Conservation (phyloP, 768 basidiomycete species). For the Boletus vinaceobasis region DNA sequence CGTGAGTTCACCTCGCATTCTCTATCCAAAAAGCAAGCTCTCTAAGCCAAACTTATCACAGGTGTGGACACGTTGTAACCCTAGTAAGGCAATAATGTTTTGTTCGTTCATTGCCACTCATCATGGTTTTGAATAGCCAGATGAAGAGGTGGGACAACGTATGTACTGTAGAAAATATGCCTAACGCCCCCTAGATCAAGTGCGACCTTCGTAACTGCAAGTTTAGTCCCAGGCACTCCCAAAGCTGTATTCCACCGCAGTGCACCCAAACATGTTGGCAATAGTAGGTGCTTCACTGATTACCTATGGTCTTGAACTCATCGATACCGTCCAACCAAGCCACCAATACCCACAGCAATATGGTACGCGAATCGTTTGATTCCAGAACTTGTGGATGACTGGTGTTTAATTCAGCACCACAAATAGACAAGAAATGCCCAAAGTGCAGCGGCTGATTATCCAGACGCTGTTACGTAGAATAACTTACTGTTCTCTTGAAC, state of each 20-base stretch:
- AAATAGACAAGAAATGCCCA: conserved; percentile 59
- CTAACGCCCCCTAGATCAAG: conserved; percentile 47
- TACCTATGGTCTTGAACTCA: conserved; percentile 9
- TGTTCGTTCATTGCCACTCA: conserved; percentile 6
- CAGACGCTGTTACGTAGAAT: not conserved
- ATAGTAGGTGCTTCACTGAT: conserved; percentile 45
- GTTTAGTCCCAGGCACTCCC: conserved; percentile 58
- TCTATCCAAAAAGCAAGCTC: not conserved
- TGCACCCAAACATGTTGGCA: conserved; percentile 66
- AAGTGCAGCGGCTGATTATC: conserved; percentile 25
- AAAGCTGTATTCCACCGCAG: conserved; percentile 44
- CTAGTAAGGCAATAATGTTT: conserved; percentile 35
- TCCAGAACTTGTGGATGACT: not conserved
- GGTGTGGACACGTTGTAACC: conserved; percentile 53
- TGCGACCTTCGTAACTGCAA: conserved; percentile 58
- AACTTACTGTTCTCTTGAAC: conserved; percentile 3
- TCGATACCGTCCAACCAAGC: conserved; percentile 29
- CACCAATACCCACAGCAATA: conserved; percentile 67
- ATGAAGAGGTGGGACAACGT: conserved; percentile 47
- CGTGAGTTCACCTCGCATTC: conserved; percentile 32
- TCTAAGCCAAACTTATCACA: conserved; percentile 20
- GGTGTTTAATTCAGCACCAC: conserved; percentile 42
- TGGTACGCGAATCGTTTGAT: conserved; percentile 33
- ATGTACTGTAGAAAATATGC: not conserved
- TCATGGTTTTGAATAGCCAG: conserved; percentile 39